Percentiles rank a stretch among this genome's conserved stretches.
Evolutionary conservation across 331 rosid species (phyloP).

Genomic region (Saraca asoca): DNA sequence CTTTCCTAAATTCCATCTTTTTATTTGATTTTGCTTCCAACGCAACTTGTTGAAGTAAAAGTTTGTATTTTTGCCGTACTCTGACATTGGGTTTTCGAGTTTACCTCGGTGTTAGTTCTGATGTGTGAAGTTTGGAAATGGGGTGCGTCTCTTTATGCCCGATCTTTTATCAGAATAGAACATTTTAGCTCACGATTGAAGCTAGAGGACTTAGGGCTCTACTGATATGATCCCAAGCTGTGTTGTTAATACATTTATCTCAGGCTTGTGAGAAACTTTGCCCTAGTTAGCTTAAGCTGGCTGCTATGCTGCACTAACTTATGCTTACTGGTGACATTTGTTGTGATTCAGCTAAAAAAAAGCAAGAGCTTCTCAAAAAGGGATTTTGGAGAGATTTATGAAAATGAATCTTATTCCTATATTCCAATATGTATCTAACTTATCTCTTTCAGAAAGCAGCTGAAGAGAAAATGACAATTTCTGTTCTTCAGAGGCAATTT

Average conservation of each 20-base stretch:
- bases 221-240: background rate
- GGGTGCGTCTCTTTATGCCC: background rate
- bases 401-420: too few species aligned
- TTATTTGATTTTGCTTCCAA: conserved; percentile 3
- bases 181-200: background rate
- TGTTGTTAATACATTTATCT: too few species aligned
- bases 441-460: too few species aligned
- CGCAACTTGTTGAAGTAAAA: too few species aligned
- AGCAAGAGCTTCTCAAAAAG: background rate
- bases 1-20: background rate
- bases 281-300: too few species aligned
- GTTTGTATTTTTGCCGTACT: background rate
- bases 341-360: background rate
- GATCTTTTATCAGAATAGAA: background rate
- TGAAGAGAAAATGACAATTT: too few species aligned
- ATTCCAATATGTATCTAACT: too few species aligned
- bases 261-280: too few species aligned
- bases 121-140: background rate
- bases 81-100: background rate
- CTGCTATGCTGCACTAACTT: too few species aligned
- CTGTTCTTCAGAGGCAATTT: too few species aligned
- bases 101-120: background rate
- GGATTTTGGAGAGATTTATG: background rate
- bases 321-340: too few species aligned
- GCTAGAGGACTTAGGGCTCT: background rate